Evolutionary conservation across 352 stramenopile genomes (phyloP).

Genomic region (Phytophthora lateralis): DNA sequence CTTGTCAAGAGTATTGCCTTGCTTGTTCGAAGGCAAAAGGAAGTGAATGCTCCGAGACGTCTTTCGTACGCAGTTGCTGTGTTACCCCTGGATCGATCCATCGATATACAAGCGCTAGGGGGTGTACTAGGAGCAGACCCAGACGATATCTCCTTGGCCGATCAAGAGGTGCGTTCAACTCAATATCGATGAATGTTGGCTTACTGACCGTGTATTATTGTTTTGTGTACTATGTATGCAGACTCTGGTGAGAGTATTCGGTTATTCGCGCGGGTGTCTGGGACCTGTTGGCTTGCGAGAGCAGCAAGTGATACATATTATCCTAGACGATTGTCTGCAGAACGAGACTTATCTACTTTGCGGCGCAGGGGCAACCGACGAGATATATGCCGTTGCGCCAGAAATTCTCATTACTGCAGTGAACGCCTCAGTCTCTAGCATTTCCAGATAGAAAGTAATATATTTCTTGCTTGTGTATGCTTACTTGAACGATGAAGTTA

Average conservation of each 20-base stretch:
- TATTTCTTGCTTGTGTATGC: neutral
- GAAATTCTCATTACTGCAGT: constrained; percentile 17
- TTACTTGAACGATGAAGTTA: no score
- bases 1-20: constrained; percentile 77
- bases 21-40: constrained; percentile 25
- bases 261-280: constrained; percentile 63
- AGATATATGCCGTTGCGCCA: constrained; percentile 57
- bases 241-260: constrained; percentile 70
- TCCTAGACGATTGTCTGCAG: constrained; percentile 47
- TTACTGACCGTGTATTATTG: constrained; percentile 7
- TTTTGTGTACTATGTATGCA: constrained; percentile 13
- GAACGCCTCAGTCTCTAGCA: constrained; percentile 11
- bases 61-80: constrained; percentile 53
- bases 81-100: constrained; percentile 50
- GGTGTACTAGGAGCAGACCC: constrained; percentile 25
- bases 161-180: constrained; percentile 48
- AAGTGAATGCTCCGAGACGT: neutral
- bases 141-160: constrained; percentile 46
- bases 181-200: neutral
- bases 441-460: constrained; percentile 26
- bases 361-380: constrained; percentile 47
- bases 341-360: constrained; percentile 47
- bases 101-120: constrained; percentile 56
- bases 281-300: constrained; percentile 67
- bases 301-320: constrained; percentile 48